Percentiles rank a stretch among this genome's conserved stretches.
These are phyloP conservation scores for Ganoderma sinense DNA, from an alignment of 1,284 basidiomycete genomes.

Conservation along the genomic window DNA sequence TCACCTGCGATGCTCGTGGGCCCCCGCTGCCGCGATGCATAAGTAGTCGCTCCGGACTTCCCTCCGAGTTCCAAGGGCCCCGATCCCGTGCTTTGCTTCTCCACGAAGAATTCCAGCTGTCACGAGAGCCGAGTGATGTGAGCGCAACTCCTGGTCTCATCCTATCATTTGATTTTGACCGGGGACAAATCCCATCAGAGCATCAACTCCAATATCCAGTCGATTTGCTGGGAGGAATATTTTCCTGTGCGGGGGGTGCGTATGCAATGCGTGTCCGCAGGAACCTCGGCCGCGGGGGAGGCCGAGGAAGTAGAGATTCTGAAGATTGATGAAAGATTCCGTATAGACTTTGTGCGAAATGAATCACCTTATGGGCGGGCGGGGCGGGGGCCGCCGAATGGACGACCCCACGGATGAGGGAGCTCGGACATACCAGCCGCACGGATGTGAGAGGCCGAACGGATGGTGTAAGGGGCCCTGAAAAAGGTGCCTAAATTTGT, in stretches of 20 bases:
- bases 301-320: not conserved
- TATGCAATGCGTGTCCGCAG: not conserved
- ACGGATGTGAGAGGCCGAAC: not conserved
- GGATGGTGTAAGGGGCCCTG: not conserved
- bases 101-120: not conserved
- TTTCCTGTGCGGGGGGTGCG: too few relatives aligned
- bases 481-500: not conserved
- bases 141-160: not conserved
- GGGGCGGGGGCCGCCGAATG: not conserved
- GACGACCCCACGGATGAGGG: not conserved
- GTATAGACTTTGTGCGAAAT: conserved; percentile 2
- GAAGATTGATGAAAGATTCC: not conserved
- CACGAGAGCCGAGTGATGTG: not conserved
- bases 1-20: conserved; percentile 12
- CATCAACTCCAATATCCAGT: not conserved
- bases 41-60: not conserved
- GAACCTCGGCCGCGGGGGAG: not conserved
- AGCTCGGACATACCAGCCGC: not conserved
- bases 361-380: not conserved
- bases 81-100: not conserved
- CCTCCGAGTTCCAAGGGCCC: not conserved
- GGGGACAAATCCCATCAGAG: not conserved
- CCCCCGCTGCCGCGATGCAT: not conserved
- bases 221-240: not conserved
- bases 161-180: not conserved